phyloP scores from a whole-genome alignment of 2,329 filamentous ascomycete species.

The Thelonectria blattea region DNA sequence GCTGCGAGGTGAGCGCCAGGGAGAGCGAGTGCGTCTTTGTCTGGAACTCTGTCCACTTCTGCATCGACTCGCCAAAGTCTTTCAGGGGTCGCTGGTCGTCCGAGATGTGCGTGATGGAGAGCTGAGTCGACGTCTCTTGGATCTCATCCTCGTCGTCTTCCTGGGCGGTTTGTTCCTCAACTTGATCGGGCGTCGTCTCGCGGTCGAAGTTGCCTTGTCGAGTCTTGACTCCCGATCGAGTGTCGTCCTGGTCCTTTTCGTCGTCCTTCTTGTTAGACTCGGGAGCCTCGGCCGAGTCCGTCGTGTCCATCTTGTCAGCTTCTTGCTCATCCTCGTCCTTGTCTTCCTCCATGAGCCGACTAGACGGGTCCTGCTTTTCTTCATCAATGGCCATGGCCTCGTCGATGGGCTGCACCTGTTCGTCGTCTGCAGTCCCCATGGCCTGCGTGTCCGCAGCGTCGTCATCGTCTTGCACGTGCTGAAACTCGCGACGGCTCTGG shows the following conservation, averaged over 20 bases:
- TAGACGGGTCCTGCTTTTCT: constrained; percentile 60
- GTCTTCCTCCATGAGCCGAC: constrained; percentile 60
- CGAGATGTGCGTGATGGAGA: constrained; percentile 76
- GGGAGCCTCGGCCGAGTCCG: constrained; percentile 41
- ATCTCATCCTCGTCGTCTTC: constrained; percentile 56
- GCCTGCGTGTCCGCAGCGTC: constrained; percentile 87
- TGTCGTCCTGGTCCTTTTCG: constrained; percentile 58
- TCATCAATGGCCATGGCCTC: constrained; percentile 87
- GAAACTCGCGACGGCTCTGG: constrained; percentile 81
- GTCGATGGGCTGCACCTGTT: constrained; percentile 85
- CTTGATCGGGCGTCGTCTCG: constrained; percentile 52
- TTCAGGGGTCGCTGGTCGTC: constrained; percentile 51
- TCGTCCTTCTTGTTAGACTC: constrained; percentile 52
- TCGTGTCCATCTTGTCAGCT: constrained; percentile 53
- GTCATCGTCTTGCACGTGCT: constrained; percentile 88
- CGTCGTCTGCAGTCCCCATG: constrained; percentile 84
- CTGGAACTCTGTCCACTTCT: constrained; percentile 87
- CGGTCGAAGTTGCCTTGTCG: constrained; percentile 64
- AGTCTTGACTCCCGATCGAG: constrained; percentile 65
- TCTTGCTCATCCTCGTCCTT: constrained; percentile 54
- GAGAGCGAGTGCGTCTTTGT: constrained; percentile 83
- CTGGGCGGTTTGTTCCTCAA: constrained; percentile 51
- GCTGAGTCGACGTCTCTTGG: constrained; percentile 64
- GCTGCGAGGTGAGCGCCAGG: constrained; percentile 87
- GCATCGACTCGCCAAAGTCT: constrained; percentile 64